Base-by-base conservation (phyloP, 257 asterid species). In the Solanum ahanhuiri region DNA sequence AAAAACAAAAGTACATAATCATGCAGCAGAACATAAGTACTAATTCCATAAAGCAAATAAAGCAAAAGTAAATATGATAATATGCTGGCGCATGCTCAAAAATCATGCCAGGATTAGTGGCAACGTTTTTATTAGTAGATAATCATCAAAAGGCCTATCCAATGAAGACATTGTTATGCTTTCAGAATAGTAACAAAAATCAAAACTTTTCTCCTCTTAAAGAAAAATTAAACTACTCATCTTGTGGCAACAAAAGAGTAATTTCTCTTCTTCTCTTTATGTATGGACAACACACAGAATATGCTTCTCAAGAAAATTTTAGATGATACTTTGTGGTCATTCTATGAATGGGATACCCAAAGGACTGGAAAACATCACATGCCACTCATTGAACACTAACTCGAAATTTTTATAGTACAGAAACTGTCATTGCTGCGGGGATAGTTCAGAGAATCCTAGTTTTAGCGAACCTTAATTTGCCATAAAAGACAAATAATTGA, bases 61-160 rank as follows among this genome's bases (percentile, higher is more conserved):
- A 87, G 86, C 88, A 88, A 84, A 81, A 22, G 77, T 30, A 86
- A 87, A 87, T 25, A 91, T 88, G 90, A 82, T 81, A 83, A 86
- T 85, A 86, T 86, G 88, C 39, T 75, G 82, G 82, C 58, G 91
- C 92, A 86, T 89, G 93, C 92, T 81, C 25, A 91, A 71, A 70
- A 86, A 83, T 84, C 85, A 91, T 83, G 87, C 58, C 60, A 64
- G 64, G 75, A 60, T 83, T 25, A 89, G 79, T 85, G 82, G 45
- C 83, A 87, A 82, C 63, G 79, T 85, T 51, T 31, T 73, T 67
- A 57, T 85, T 73, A 77, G 69, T 51, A 71, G 86, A 28, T 30
- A 69, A 69, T 34, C 73, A 85, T 73, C 22, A 70, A 75, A 86
- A 51, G 66, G 25, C 41, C 83, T 58, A 81, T 85, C 75, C 45